Base-by-base conservation (phyloP, 805 yeast genomes). In the Brettanomyces anomalus region DNA sequence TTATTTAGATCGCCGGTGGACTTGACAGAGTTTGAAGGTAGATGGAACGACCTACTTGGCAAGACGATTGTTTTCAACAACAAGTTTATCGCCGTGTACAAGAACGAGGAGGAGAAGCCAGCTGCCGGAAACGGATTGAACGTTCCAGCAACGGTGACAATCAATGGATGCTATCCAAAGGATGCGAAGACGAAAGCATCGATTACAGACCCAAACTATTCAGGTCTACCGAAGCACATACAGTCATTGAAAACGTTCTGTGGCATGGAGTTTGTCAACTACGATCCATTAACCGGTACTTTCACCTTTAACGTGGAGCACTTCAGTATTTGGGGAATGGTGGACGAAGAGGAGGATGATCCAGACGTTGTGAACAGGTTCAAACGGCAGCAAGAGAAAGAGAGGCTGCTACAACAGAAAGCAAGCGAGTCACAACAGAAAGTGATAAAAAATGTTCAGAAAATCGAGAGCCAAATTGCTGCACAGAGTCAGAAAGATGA, bases 281-380 rank as follows among this genome's bases (percentile, higher is more conserved):
- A 81, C 56, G 88, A 84, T 53, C 87, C 88, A 3, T 69, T 79
- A 24, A 74, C 77, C 4, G 85, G 86, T 31, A 62, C 74, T 4
- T 88, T 89, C 87, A 78, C 81, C 1, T 88, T 86, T 62, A 75
- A 70, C 51, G 96, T 89, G 7, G 79, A 83, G 51, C 98, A 93
- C 65, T 93, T 93, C 55, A 87, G 96, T 65, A 76, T 85, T 5
- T 93, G 97, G 96, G 97, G 97, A 5, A 63, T 93, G 33, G 71
- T 81, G 15, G 84, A 79, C 49, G 86, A 81, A 20, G 79, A 67
- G 13, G 74, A 72, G 33, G 69, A 76, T 35, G 87, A 78, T 49
- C 70, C 66, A 10, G 72, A 71, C 20, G 61, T 70, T 18, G 57
- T 57, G 41, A 49, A 45, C 44, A 60, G 48, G 37, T 63, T 57